A percentile compares a stretch with the other conserved stretches of the same genome.
Conservation (phyloP, 2,329 filamentous ascomycete species). For the Aphanoascus verrucosus region DNA sequence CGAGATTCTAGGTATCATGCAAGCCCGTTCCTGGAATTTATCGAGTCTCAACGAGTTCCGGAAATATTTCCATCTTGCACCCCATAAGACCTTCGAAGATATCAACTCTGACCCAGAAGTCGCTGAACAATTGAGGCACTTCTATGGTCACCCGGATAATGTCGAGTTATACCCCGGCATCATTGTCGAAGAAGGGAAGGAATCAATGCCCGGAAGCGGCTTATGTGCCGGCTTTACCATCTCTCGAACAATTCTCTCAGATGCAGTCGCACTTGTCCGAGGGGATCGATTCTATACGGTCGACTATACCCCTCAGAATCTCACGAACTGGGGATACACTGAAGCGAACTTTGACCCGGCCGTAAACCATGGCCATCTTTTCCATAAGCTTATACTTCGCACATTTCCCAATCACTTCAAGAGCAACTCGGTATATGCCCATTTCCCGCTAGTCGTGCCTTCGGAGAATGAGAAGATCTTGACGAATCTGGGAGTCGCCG, state of each 20-base stretch:
- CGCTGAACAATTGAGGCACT: slow-evolving; percentile 44
- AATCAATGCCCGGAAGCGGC: slow-evolving; percentile 28
- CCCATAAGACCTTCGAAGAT: slow-evolving; percentile 48
- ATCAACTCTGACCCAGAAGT: slow-evolving; percentile 50
- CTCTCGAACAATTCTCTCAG: slow-evolving; percentile 32
- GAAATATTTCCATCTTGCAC: slow-evolving; percentile 50
- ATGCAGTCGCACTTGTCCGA: slow-evolving; percentile 36
- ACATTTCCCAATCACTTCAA: slow-evolving; percentile 22
- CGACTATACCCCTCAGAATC: slow-evolving; percentile 21
- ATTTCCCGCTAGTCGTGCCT: slow-evolving; percentile 22
- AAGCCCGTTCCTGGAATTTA: slow-evolving; percentile 57
- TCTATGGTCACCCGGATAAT: slow-evolving; percentile 55
- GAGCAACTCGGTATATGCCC: slow-evolving; percentile 21
- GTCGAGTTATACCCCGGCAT: slow-evolving; percentile 62
- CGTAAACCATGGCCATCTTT: slow-evolving; percentile 21
- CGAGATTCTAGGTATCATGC: slow-evolving; percentile 68
- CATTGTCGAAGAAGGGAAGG: slow-evolving; percentile 37
- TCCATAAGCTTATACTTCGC: slow-evolving; percentile 23
- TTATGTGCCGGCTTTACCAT: slow-evolving; percentile 32
- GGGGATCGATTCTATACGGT: slow-evolving; percentile 34
- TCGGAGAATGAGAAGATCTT: slow-evolving; percentile 21
- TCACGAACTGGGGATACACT: slow-evolving; percentile 34
- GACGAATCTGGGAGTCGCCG: slow-evolving; percentile 15
- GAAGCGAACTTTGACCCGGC: slow-evolving; percentile 27
- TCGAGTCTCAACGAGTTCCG: slow-evolving; percentile 45